Conservation (phyloP, 2,329 filamentous ascomycete genomes). For the Fusarium acutatum region DNA sequence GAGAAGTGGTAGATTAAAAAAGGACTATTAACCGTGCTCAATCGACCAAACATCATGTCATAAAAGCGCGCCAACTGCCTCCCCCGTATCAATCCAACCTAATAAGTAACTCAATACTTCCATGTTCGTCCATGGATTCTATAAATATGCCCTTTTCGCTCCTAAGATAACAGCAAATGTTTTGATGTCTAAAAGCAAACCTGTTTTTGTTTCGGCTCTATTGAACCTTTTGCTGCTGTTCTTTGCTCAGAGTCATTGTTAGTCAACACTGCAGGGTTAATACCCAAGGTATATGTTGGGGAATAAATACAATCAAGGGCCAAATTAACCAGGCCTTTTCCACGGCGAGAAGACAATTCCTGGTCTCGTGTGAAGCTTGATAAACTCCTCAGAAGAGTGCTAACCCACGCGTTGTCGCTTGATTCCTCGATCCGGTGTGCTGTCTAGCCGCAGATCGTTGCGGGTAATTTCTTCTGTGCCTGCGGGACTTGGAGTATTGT, state of each 20-base stretch:
- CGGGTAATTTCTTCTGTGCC: constrained; percentile 61
- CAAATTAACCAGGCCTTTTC: background rate
- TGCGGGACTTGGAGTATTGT: constrained; percentile 56
- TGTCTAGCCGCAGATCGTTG: constrained; percentile 49
- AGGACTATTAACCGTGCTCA: constrained; percentile 1
- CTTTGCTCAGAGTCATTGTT: background rate
- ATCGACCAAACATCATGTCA: constrained; percentile 5
- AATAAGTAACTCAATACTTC: background rate
- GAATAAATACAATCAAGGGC: constrained; percentile 6
- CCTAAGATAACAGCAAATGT: background rate
- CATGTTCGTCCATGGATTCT: constrained; percentile 5
- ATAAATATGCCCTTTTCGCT: background rate
- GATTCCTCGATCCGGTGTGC: constrained; percentile 39
- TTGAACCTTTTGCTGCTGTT: background rate
- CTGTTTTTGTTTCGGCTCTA: background rate
- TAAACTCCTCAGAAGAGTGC: background rate
- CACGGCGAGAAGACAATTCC: no score
- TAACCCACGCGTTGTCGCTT: constrained; percentile 52
- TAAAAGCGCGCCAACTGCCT: constrained; percentile 9
- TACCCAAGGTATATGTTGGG: background rate
- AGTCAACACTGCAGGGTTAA: background rate
- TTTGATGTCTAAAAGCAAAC: background rate
- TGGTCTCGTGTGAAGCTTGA: background rate
- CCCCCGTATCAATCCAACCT: background rate
- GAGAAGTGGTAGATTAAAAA: constrained; percentile 4